Evolutionary conservation across 345 rosid species (phyloP).

Genomic region (Dipteronia sinensis): DNA sequence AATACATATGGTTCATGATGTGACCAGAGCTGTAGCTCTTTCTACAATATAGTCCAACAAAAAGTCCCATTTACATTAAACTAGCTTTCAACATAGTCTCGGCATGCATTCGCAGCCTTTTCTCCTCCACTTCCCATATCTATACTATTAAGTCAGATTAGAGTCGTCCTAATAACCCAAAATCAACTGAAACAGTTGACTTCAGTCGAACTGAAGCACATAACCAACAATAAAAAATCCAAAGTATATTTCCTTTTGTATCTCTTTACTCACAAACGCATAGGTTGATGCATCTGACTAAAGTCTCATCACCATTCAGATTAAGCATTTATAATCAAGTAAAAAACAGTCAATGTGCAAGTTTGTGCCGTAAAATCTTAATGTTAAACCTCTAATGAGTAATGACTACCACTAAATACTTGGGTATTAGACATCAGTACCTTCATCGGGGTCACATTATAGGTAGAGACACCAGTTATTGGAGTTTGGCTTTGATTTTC

Average conservation of each 20-base stretch:
- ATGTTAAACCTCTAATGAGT: not conserved
- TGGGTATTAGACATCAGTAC: conserved; percentile 30
- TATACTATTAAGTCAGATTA: not conserved
- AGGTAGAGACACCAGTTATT: conserved; percentile 82
- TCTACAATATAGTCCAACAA: not conserved
- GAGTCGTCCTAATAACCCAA: not conserved
- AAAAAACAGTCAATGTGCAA: not conserved
- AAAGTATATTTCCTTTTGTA: not conserved
- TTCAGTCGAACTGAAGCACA: not conserved
- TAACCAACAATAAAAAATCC: not conserved
- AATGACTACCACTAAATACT: not conserved
- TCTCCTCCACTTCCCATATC: not conserved
- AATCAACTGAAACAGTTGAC: not conserved
- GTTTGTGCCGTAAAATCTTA: not conserved
- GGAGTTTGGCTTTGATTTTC: conserved; percentile 78
- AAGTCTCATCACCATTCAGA: not conserved
- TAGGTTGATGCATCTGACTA: not conserved
- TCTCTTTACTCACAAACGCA: not conserved
- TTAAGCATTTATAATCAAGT: not conserved
- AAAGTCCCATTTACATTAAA: not conserved
- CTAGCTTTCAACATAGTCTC: not conserved
- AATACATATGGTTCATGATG: not conserved
- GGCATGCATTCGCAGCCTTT: not conserved
- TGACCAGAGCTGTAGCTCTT: not conserved
- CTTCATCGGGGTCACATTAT: conserved; percentile 95